Evolutionary conservation across 2,329 filamentous ascomycete species (phyloP).

Genomic region (Talaromyces sp.): DNA sequence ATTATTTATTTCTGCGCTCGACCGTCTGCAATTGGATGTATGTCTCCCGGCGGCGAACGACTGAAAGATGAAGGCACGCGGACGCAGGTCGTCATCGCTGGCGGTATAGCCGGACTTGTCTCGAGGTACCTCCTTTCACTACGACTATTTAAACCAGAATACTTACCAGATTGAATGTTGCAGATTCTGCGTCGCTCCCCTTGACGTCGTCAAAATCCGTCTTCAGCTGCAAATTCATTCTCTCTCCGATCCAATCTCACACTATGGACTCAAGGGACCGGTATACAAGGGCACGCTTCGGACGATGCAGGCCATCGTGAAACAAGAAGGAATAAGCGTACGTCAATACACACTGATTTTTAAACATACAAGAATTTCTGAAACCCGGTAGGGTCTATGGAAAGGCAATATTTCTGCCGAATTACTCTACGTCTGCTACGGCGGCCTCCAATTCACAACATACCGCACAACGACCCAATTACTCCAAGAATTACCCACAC

Average conservation of each 20-base stretch:
- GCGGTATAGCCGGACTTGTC: slow-evolving; percentile 74
- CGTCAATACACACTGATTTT: slow-evolving; percentile 11
- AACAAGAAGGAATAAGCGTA: slow-evolving; percentile 73
- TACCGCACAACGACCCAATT: slow-evolving; percentile 73
- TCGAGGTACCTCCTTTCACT: slow-evolving; percentile 59
- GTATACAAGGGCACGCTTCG: slow-evolving; percentile 69
- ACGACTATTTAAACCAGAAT: background rate
- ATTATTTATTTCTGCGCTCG: too few species aligned
- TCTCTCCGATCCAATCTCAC: slow-evolving; percentile 67
- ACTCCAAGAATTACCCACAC: slow-evolving; percentile 54
- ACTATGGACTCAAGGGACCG: slow-evolving; percentile 46
- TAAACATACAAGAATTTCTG: background rate
- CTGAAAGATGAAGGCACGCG: slow-evolving; percentile 70
- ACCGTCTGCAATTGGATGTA: slow-evolving; percentile 47
- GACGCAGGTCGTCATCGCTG: slow-evolving; percentile 63
- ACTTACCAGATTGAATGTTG: background rate
- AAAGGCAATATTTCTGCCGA: slow-evolving; percentile 97
- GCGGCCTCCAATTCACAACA: slow-evolving; percentile 81
- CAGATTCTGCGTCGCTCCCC: slow-evolving; percentile 88
- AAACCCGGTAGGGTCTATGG: slow-evolving; percentile 65
- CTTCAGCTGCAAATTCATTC: slow-evolving; percentile 90
- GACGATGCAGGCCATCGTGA: slow-evolving; percentile 72
- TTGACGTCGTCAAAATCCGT: slow-evolving; percentile 97
- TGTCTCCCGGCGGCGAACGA: slow-evolving; percentile 61
- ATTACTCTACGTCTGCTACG: slow-evolving; percentile 88